These are phyloP conservation scores for Neurospora sp. DNA, from an alignment of 495 filamentous ascomycete species.

Conservation along the genomic window DNA sequence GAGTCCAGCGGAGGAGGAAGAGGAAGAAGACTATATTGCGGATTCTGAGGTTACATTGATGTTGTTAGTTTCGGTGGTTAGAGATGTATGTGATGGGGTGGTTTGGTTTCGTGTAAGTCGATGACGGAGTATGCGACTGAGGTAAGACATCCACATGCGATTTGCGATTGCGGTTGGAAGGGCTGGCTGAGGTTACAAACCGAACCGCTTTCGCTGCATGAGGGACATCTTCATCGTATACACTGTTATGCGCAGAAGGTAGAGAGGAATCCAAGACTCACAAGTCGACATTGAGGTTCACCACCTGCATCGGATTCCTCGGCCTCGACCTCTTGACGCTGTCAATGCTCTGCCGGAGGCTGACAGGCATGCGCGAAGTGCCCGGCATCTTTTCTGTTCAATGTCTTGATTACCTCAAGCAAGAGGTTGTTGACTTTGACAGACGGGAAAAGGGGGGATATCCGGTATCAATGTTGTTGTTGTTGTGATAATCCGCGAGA, in stretches of 20 bases:
- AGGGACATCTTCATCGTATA: background rate
- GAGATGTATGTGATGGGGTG: background rate
- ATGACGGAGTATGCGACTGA: background rate
- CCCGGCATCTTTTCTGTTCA: constrained; percentile 41
- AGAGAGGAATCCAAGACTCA: constrained; percentile 36
- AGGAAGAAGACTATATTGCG: constrained; percentile 84
- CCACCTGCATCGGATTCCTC: constrained; percentile 45
- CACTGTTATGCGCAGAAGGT: background rate
- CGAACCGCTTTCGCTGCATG: background rate
- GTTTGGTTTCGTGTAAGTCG: background rate
- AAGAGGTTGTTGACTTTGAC: background rate
- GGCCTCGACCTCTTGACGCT: constrained; percentile 41
- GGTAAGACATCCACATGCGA: background rate
- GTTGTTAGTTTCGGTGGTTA: constrained; percentile 4
- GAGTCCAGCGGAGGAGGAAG: constrained; percentile 78
- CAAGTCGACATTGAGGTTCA: constrained; percentile 63
- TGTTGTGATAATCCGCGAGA: background rate
- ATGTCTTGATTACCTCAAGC: background rate
- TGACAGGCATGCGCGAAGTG: constrained; percentile 56
- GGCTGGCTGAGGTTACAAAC: background rate
- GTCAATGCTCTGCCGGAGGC: constrained; percentile 52
- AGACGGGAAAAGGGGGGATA: background rate
- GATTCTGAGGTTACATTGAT: constrained; percentile 38
- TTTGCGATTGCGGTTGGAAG: background rate
- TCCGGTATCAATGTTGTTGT: background rate